A percentile compares a stretch with the other conserved stretches of the same genome.
Conservation (phyloP, 306 rosid genomes). For the Glycine latifolia region DNA sequence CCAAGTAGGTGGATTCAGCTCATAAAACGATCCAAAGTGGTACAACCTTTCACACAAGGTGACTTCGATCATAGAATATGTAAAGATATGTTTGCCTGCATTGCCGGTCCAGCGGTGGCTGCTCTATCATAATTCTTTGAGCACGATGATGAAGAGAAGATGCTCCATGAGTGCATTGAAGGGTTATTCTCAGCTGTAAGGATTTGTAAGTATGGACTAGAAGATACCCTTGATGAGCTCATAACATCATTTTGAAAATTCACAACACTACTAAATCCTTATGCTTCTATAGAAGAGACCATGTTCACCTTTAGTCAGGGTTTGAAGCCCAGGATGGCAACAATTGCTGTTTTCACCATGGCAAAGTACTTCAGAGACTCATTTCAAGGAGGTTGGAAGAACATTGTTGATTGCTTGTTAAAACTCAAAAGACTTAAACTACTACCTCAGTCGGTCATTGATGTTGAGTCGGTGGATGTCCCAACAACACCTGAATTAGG, state of each 20-base stretch:
- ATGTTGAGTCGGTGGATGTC: slow-evolving; percentile 57
- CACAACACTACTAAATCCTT: slow-evolving; percentile 88
- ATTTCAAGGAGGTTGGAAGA: slow-evolving; percentile 91
- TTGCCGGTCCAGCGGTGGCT: slow-evolving; percentile 89
- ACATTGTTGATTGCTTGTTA: slow-evolving; percentile 82
- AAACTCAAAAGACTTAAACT: slow-evolving; percentile 87
- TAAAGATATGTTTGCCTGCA: slow-evolving; percentile 91
- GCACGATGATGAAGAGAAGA: slow-evolving; percentile 84
- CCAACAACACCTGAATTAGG: slow-evolving; percentile 58
- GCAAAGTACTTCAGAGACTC: slow-evolving; percentile 76
- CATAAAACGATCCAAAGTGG: slow-evolving; percentile 66
- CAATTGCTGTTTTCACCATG: slow-evolving; percentile 80
- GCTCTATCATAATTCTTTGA: slow-evolving; percentile 85
- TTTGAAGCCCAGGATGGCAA: slow-evolving; percentile 84
- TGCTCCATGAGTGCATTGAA: slow-evolving; percentile 91
- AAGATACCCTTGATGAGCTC: slow-evolving; percentile 88
- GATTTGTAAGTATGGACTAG: slow-evolving; percentile 82
- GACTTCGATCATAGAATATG: slow-evolving; percentile 68
- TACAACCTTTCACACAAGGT: slow-evolving; percentile 52
- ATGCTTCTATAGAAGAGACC: slow-evolving; percentile 92
- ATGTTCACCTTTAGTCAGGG: slow-evolving; percentile 81
- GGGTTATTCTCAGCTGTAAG: slow-evolving; percentile 82
- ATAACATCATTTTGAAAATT: slow-evolving; percentile 81
- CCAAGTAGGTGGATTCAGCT: slow-evolving; percentile 90
- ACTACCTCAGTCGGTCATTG: slow-evolving; percentile 74